A percentile compares a stretch with the other conserved stretches of the same genome.
These are phyloP conservation scores for Ophiognomonia clavigignenti-juglandacearum DNA, from an alignment of 2,329 filamentous ascomycete genomes.

Conservation along the genomic window DNA sequence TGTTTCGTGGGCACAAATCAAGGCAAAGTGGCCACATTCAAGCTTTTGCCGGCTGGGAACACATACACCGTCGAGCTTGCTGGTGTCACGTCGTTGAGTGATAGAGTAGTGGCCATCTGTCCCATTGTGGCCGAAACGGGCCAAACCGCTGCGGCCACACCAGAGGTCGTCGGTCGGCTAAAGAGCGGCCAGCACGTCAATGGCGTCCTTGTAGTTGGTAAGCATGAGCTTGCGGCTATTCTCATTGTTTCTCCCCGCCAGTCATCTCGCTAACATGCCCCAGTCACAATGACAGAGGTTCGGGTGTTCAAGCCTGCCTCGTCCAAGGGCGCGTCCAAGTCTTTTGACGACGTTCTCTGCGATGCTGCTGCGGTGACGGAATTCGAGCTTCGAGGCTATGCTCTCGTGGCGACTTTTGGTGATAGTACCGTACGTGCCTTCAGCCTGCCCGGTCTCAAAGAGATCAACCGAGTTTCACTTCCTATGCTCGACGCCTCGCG, in stretches of 20 bases:
- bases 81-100: slow-evolving; percentile 64
- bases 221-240: slow-evolving; percentile 25
- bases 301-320: slow-evolving; percentile 82
- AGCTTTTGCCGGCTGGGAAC: slow-evolving; percentile 72
- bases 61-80: slow-evolving; percentile 69
- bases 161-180: slow-evolving; percentile 68
- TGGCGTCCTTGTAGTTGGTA: slow-evolving; percentile 73
- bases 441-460: slow-evolving; percentile 81
- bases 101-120: slow-evolving; percentile 67
- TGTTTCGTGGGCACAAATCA: slow-evolving; percentile 86
- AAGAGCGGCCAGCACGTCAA: slow-evolving; percentile 70
- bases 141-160: slow-evolving; percentile 69
- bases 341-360: slow-evolving; percentile 79
- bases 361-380: slow-evolving; percentile 74
- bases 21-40: slow-evolving; percentile 84
- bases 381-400: slow-evolving; percentile 69
- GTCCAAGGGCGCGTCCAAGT: slow-evolving; percentile 86
- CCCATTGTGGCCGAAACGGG: slow-evolving; percentile 79
- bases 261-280: slow-evolving; percentile 22
- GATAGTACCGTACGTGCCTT: slow-evolving; percentile 77
- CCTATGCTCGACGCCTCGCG: slow-evolving; percentile 69
- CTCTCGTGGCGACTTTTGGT: slow-evolving; percentile 78
- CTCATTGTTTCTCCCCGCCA: neutral
- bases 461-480: slow-evolving; percentile 66
- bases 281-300: slow-evolving; percentile 66